These are phyloP conservation scores for Colletotrichum australisinense DNA, from an alignment of 2,329 filamentous ascomycete genomes.

Conservation along the genomic window DNA sequence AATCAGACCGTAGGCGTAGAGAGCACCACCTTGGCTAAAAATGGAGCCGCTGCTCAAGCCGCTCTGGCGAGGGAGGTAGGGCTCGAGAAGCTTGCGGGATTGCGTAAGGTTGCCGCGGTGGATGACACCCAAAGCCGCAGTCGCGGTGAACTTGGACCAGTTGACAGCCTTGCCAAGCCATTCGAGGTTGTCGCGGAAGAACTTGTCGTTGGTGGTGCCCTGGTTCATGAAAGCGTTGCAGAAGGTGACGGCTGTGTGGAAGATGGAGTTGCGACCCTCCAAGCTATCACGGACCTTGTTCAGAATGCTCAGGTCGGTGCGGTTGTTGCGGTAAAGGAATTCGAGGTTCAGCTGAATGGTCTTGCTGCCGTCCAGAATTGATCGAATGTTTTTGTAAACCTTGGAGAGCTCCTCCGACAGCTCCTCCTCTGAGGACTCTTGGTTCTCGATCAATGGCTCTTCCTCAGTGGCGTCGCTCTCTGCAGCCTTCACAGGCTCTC, in stretches of 20 bases:
- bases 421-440: slow-evolving; percentile 63
- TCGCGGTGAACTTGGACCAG: slow-evolving; percentile 99
- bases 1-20: slow-evolving; percentile 95
- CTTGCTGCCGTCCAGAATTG: slow-evolving; percentile 86
- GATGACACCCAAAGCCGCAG: slow-evolving; percentile 94
- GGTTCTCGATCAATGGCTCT: slow-evolving; percentile 60
- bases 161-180: slow-evolving; percentile 99
- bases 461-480: slow-evolving; percentile 55
- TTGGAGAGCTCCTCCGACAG: slow-evolving; percentile 64
- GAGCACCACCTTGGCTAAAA: slow-evolving; percentile 94
- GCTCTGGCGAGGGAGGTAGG: slow-evolving; percentile 86
- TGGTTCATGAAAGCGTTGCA: slow-evolving; percentile 99
- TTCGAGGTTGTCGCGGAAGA: slow-evolving; percentile 97
- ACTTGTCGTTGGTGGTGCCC: slow-evolving; percentile 96
- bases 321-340: slow-evolving; percentile 96
- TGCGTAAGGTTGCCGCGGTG: slow-evolving; percentile 95
- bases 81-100: slow-evolving; percentile 91
- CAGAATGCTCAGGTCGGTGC: slow-evolving; percentile 88
- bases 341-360: slow-evolving; percentile 96
- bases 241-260: slow-evolving; percentile 96
- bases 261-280: slow-evolving; percentile 96
- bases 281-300: slow-evolving; percentile 97
- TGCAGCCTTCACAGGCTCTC: slow-evolving; percentile 58
- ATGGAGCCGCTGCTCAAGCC: slow-evolving; percentile 84
- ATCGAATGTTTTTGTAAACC: slow-evolving; percentile 72